Percentiles rank a stretch among this genome's conserved stretches.
Evolutionary conservation across 2,329 filamentous ascomycete species (phyloP).

Genomic region (Aspergillus aculeatinus): DNA sequence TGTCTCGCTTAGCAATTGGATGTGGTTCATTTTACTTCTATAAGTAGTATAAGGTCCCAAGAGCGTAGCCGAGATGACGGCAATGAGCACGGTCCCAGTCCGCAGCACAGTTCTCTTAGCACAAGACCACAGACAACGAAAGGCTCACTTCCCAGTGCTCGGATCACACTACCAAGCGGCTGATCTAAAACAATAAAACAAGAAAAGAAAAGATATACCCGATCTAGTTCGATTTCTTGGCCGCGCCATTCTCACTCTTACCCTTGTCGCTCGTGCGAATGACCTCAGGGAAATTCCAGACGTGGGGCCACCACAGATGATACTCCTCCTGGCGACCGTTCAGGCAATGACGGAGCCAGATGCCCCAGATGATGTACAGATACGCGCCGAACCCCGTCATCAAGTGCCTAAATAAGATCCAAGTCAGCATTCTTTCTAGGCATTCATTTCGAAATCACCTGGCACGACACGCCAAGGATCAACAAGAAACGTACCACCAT

Average conservation of each 20-base stretch:
- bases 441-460: neutral
- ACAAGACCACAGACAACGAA: too few relatives aligned
- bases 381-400: conserved; percentile 82
- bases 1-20: neutral
- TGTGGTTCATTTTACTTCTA: neutral
- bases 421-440: conserved; percentile 12
- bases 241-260: conserved; percentile 23
- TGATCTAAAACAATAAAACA: conserved; percentile 1
- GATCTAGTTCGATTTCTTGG: conserved; percentile 31
- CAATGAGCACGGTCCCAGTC: neutral
- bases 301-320: conserved; percentile 65
- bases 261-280: conserved; percentile 32
- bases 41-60: neutral
- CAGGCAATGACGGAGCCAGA: conserved; percentile 76
- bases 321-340: conserved; percentile 72
- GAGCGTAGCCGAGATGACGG: neutral
- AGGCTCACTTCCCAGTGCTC: conserved; percentile 1
- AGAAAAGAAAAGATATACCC: conserved; percentile 1
- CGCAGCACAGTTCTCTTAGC: too few relatives aligned
- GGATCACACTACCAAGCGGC: neutral
- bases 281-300: conserved; percentile 59
- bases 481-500: conserved; percentile 59
- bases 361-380: conserved; percentile 79
- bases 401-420: conserved; percentile 58
- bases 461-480: neutral